phyloP scores from a whole-genome alignment of 1,284 basidiomycete genomes.

The Leucoagaricus sp. region DNA sequence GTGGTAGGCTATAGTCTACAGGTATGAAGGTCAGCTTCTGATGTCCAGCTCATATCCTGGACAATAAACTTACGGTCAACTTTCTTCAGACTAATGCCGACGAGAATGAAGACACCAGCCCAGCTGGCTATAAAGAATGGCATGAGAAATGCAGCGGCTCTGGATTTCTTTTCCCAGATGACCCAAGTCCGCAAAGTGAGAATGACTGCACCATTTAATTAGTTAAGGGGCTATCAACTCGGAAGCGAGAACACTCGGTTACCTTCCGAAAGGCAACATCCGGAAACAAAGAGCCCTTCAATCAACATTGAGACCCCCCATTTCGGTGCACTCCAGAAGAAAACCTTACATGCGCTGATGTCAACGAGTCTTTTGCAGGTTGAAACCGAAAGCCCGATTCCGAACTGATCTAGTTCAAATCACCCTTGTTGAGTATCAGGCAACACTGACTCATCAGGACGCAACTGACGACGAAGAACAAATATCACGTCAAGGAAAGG shows the following conservation, averaged over 20 bases:
- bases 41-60: not conserved
- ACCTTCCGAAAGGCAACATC: conserved; percentile 4
- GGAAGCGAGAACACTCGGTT: too few relatives aligned
- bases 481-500: conserved; percentile 2
- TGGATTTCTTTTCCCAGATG: not conserved
- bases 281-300: conserved; percentile 4
- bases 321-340: not conserved
- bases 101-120: not conserved
- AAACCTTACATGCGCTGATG: not conserved
- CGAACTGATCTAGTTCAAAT: not conserved
- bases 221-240: too few relatives aligned
- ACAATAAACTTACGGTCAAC: not conserved
- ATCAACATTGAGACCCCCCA: not conserved
- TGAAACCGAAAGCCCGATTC: not conserved
- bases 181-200: conserved; percentile 11
- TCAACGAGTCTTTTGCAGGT: not conserved
- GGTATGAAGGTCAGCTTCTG: not conserved
- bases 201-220: too few relatives aligned
- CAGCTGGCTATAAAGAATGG: not conserved
- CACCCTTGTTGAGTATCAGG: not conserved
- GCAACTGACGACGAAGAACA: not conserved
- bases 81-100: not conserved
- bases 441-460: not conserved
- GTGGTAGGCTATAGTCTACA: not conserved
- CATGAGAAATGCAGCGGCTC: not conserved